Conservation (phyloP, 176 grass and related monocot species). For the Neostapfia colusana region DNA sequence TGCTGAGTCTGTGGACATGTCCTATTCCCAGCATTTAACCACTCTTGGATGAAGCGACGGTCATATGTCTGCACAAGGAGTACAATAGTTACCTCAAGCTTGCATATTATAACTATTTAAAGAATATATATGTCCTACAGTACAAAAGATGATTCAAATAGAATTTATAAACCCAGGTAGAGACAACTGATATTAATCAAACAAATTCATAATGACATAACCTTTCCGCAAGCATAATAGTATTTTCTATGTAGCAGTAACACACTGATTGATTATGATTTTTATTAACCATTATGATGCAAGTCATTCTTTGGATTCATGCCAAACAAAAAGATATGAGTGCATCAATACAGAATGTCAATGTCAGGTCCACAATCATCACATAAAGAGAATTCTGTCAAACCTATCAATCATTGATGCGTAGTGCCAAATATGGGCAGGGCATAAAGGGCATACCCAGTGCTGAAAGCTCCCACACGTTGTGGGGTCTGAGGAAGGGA, state of each 20-base stretch:
- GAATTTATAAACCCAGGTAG: not conserved
- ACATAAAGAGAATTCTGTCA: constrained; percentile 24
- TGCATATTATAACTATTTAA: not conserved
- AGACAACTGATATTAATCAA: not conserved
- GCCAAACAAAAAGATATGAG: constrained; percentile 16
- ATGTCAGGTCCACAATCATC: not conserved
- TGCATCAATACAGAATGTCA: constrained; percentile 18
- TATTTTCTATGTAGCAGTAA: not conserved
- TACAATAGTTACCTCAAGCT: constrained; percentile 26
- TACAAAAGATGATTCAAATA: not conserved
- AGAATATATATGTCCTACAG: not conserved
- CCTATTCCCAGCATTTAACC: constrained; percentile 69
- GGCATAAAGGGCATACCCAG: too few relatives aligned
- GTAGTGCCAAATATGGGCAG: constrained; percentile 22
- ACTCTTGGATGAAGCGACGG: constrained; percentile 72
- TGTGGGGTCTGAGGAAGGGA: too few relatives aligned
- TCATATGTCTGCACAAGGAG: constrained; percentile 75
- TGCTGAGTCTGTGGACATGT: constrained; percentile 76
- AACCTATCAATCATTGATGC: constrained; percentile 24
- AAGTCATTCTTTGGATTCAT: constrained; percentile 1
- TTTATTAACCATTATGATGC: not conserved
- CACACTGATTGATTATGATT: not conserved
- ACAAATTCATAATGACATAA: not conserved
- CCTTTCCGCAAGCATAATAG: not conserved
- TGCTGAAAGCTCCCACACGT: too few relatives aligned